Conservation (phyloP, 2,329 filamentous ascomycete species). For the Alternaria dauci region DNA sequence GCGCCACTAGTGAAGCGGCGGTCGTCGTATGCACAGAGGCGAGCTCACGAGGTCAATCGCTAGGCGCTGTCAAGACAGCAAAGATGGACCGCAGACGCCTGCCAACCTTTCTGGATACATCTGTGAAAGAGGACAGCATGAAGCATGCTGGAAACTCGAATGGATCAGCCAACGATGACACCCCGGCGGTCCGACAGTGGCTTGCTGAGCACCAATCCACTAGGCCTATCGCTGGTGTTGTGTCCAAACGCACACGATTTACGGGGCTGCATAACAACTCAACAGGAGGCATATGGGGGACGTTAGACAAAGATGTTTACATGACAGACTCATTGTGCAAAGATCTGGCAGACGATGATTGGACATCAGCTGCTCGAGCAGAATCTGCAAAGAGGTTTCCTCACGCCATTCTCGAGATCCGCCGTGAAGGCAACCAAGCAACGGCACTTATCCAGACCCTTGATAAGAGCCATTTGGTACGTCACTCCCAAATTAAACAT, state of each 20-base stretch:
- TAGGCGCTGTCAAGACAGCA: slow-evolving; percentile 35
- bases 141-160: slow-evolving; percentile 12
- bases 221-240: slow-evolving; percentile 57
- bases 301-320: slow-evolving; percentile 57
- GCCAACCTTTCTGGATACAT: slow-evolving; percentile 50
- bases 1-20: slow-evolving; percentile 43
- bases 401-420: slow-evolving; percentile 61
- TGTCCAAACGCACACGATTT: slow-evolving; percentile 59
- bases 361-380: slow-evolving; percentile 36
- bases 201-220: slow-evolving; percentile 55
- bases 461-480: slow-evolving; percentile 59
- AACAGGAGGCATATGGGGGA: slow-evolving; percentile 57
- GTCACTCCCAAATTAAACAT: slow-evolving; percentile 14
- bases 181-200: slow-evolving; percentile 52
- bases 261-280: slow-evolving; percentile 56
- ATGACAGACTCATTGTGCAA: slow-evolving; percentile 48
- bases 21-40: slow-evolving; percentile 35
- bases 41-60: slow-evolving; percentile 20
- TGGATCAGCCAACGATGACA: slow-evolving; percentile 16
- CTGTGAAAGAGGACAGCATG: slow-evolving; percentile 23
- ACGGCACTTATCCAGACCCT: slow-evolving; percentile 54
- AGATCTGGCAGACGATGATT: slow-evolving; percentile 43
- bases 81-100: slow-evolving; percentile 55
- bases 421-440: slow-evolving; percentile 56
- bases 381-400: slow-evolving; percentile 53